phyloP scores from a whole-genome alignment of 164 flowering plant genomes.

The Akebia trifoliata region DNA sequence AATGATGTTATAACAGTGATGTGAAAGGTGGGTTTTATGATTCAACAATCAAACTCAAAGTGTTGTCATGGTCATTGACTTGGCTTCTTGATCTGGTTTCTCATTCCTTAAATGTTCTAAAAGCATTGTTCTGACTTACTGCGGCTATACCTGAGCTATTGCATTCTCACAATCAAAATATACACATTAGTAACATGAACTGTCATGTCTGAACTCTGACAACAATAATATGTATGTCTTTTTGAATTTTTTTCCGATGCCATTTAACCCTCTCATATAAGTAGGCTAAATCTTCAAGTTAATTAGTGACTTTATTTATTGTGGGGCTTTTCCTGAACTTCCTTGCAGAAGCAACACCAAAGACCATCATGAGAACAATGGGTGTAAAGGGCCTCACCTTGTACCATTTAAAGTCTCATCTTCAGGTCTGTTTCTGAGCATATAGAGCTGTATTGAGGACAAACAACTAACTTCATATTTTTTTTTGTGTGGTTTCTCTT shows the following conservation, averaged over 20 bases:
- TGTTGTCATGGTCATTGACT: too few relatives aligned
- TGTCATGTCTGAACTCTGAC: too few relatives aligned
- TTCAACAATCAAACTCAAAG: too few relatives aligned
- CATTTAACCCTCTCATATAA: neutral
- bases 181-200: too few relatives aligned
- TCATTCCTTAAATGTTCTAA: too few relatives aligned
- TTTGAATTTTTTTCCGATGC: neutral
- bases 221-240: too few relatives aligned
- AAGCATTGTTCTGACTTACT: too few relatives aligned
- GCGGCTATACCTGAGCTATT: too few relatives aligned
- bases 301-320: slow-evolving; percentile 3
- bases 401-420: slow-evolving; percentile 86
- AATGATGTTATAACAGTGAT: too few relatives aligned
- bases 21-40: too few relatives aligned
- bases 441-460: neutral
- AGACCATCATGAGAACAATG: slow-evolving; percentile 85
- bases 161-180: too few relatives aligned
- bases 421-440: slow-evolving; percentile 52
- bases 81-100: too few relatives aligned
- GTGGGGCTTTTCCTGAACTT: neutral
- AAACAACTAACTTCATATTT: neutral
- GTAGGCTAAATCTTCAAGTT: slow-evolving; percentile 2
- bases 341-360: slow-evolving; percentile 87
- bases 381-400: slow-evolving; percentile 89
- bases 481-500: neutral